Base-by-base conservation (phyloP, 352 stramenopile genomes). In the Blastocystis sp. region DNA sequence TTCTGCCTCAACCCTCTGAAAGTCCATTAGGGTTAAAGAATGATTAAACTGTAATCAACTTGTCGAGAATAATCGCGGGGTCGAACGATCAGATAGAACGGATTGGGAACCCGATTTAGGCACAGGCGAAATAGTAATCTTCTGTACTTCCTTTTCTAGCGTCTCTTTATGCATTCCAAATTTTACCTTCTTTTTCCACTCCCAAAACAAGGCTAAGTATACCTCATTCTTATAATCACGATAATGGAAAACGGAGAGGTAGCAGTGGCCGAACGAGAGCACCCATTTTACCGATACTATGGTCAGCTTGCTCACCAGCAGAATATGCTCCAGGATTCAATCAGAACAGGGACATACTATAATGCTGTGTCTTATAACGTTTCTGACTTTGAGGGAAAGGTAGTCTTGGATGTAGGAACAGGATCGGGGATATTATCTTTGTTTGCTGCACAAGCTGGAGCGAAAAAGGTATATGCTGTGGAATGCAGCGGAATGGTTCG, bases 241-340 rank as follows among this genome's bases (percentile, higher is more conserved):
- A 51, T 51, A 13, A 89, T 89, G 78, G 78, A 89, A 51, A 44
- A 58, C 15, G 78, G 66, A 35, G 78, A 90, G 59, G 66, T 90
- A 1, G 57, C 81, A 58, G 81, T 77, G 7, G 75, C 81, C 17
- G 68, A 88, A 73, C 84, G 90, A 54, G 77, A 91, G 37, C 89
- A 97, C 91, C 95, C 95, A 62, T 97, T 97, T 91, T 97, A 95
- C 59, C 93, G 96, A 91, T 97, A 96, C 91, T 98, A 98, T 90
- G 94, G 94, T 19, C 95, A 96, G 94, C 93, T 97, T n/a, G 90
- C 95, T 76, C 97, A 99, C 92, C 97, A 99, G 91, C 98, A 99
- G 90, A 98, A 99, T 92, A 99, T 99, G 97, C 93, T 99, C 22
- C 97, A 98, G 87, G 97, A 99, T 92, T 94, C 98, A 90, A 95